A percentile compares a stretch with the other conserved stretches of the same genome.
Conservation (phyloP, 768 basidiomycete species). For the Lentinus tigrinus region DNA sequence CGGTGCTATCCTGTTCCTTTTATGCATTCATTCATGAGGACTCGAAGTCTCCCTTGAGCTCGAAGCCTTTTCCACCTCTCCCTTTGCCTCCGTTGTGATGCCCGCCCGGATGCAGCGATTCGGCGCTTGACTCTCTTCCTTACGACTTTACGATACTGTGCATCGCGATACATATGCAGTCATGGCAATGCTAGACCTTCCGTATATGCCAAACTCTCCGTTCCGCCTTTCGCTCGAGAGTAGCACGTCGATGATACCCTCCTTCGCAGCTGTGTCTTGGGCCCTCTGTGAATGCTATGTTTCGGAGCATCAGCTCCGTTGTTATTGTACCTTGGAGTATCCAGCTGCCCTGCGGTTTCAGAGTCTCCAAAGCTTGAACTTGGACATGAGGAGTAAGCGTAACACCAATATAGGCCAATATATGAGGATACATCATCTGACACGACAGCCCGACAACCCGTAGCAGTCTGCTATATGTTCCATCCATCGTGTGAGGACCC, state of each 20-base stretch:
- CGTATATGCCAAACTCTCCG: background rate
- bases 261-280: too few species aligned
- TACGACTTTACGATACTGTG: background rate
- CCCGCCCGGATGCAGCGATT: background rate
- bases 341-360: too few species aligned
- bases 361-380: too few species aligned
- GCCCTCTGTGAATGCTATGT: too few species aligned
- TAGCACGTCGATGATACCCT: background rate
- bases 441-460: too few species aligned
- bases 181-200: background rate
- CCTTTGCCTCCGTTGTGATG: background rate
- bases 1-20: constrained; percentile 12
- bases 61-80: background rate
- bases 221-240: background rate
- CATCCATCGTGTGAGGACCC: constrained; percentile 1
- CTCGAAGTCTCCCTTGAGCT: constrained; percentile 3
- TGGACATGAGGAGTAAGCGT: too few species aligned
- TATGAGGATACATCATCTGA: too few species aligned
- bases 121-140: background rate
- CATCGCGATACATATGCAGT: background rate
- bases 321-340: too few species aligned
- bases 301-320: too few species aligned
- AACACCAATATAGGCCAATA: too few species aligned
- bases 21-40: constrained; percentile 10
- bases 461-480: constrained; percentile 2